Evolutionary conservation across 352 stramenopile species (phyloP).

Genomic region (Pythium dissimile): DNA sequence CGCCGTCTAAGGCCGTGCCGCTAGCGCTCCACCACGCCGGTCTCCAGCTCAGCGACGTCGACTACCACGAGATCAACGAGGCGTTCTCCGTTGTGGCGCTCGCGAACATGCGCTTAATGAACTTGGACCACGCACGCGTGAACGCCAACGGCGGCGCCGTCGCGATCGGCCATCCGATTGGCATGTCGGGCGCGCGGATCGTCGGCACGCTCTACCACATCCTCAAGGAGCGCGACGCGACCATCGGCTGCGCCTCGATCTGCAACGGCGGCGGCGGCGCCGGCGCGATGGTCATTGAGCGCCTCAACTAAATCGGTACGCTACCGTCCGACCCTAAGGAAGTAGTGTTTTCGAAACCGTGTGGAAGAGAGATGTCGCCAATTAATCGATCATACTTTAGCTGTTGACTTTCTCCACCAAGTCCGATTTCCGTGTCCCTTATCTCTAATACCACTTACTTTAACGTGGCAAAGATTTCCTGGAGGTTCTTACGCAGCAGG

Average conservation of each 20-base stretch:
- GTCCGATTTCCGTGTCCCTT: no score
- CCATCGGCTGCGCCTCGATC: conserved; percentile 95
- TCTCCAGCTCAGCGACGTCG: conserved; percentile 90
- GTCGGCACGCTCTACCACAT: conserved; percentile 94
- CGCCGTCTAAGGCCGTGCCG: conserved; percentile 93
- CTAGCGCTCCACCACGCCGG: conserved; percentile 90
- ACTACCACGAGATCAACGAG: conserved; percentile 99
- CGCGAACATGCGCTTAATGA: conserved; percentile 94
- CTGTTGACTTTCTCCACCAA: no score
- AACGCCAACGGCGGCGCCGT: conserved; percentile 97
- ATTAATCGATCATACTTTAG: no score
- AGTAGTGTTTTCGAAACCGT: no score
- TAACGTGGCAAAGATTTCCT: conserved; percentile 64
- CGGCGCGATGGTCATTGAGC: conserved; percentile 95
- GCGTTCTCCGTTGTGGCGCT: conserved; percentile 97
- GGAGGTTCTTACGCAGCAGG: conserved; percentile 72
- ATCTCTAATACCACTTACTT: conserved; percentile 13
- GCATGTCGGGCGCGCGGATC: conserved; percentile 91
- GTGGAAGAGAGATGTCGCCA: not conserved
- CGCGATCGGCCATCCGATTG: conserved; percentile 80
- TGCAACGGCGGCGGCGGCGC: conserved; percentile 98
- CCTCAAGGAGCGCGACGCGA: conserved; percentile 93
- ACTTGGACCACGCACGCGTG: conserved; percentile 88
- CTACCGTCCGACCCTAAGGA: no score
- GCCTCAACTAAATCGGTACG: conserved; percentile 43